These are phyloP conservation scores for Metschnikowia borealis DNA, from an alignment of 805 yeast species.

Conservation along the genomic window DNA sequence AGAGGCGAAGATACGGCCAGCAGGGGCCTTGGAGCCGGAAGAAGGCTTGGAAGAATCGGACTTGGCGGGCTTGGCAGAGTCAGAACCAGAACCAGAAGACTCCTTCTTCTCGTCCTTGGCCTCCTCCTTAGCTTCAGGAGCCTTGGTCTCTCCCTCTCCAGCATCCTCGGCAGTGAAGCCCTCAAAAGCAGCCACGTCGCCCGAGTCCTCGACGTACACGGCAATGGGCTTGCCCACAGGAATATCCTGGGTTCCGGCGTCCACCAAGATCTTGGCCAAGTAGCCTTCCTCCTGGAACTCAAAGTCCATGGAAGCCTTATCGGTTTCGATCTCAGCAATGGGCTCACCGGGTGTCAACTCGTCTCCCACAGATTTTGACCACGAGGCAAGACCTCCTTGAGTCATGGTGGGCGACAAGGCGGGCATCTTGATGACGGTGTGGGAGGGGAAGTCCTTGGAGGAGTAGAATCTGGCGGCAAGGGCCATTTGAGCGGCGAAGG, in stretches of 20 bases:
- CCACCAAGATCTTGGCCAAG: conserved; percentile 81
- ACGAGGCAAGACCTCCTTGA: conserved; percentile 83
- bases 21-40: conserved; percentile 29
- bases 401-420: conserved; percentile 99
- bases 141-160: conserved; percentile 44
- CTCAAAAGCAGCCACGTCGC: conserved; percentile 83
- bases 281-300: conserved; percentile 97
- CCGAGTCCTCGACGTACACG: conserved; percentile 85
- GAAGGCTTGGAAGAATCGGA: conserved; percentile 27
- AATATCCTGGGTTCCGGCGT: conserved; percentile 81
- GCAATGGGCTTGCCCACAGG: conserved; percentile 96
- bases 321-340: conserved; percentile 95
- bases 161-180: conserved; percentile 83
- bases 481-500: conserved; percentile 28
- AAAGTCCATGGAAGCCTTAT: conserved; percentile 96
- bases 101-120: conserved; percentile 22
- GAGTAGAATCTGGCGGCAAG: conserved; percentile 33
- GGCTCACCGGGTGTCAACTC: conserved; percentile 86
- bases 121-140: conserved; percentile 42
- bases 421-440: conserved; percentile 93
- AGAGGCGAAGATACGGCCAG: conserved; percentile 83
- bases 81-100: conserved; percentile 17
- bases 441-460: conserved; percentile 62
- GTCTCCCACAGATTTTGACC: conserved; percentile 92
- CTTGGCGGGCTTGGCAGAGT: conserved; percentile 26